Conservation (phyloP, 768 basidiomycete genomes). For the Phaffia australis region DNA sequence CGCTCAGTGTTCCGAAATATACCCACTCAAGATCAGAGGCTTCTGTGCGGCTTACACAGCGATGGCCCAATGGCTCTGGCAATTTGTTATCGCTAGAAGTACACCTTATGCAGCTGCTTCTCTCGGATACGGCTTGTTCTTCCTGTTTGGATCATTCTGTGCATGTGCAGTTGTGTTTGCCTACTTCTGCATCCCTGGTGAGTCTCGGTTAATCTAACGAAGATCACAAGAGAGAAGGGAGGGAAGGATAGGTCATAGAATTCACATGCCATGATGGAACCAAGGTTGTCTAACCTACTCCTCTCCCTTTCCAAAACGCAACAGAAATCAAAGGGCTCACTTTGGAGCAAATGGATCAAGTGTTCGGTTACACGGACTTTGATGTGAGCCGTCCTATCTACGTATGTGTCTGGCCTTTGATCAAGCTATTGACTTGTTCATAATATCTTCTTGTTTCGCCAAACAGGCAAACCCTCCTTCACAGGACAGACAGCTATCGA, state of each 20-base stretch:
- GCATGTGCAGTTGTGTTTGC: neutral
- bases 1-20: slow-evolving; percentile 28
- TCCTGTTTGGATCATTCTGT: slow-evolving; percentile 23
- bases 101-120: slow-evolving; percentile 27
- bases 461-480: too few relatives aligned
- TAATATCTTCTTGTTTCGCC: too few relatives aligned
- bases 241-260: too few relatives aligned
- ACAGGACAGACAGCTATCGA: too few relatives aligned
- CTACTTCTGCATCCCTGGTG: slow-evolving; percentile 10
- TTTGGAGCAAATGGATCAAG: slow-evolving; percentile 3
- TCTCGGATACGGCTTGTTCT: slow-evolving; percentile 23
- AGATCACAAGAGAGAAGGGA: neutral
- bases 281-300: neutral
- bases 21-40: slow-evolving; percentile 27
- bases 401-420: too few relatives aligned
- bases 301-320: too few relatives aligned
- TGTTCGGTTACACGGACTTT: neutral
- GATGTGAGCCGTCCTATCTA: neutral
- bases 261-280: too few relatives aligned
- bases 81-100: slow-evolving; percentile 28
- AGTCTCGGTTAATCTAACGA: neutral
- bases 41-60: slow-evolving; percentile 27
- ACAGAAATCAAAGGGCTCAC: slow-evolving; percentile 5
- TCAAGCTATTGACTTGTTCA: too few relatives aligned
- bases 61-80: slow-evolving; percentile 28